Conservation (phyloP, 176 grass and related monocot genomes). For the Typha latifolia region DNA sequence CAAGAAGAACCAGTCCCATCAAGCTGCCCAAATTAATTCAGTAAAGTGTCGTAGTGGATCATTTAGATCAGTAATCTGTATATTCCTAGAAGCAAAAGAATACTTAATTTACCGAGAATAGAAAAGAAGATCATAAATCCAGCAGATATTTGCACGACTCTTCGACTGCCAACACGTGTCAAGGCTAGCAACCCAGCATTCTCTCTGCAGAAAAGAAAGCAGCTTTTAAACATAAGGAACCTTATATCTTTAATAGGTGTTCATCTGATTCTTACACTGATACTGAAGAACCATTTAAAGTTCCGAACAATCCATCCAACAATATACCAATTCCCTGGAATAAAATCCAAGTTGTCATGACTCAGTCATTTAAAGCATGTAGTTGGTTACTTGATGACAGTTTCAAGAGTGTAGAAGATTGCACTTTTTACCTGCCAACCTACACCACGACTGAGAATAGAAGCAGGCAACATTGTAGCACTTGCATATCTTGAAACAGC, state of each 20-base stretch:
- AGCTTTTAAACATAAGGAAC: slow-evolving; percentile 7
- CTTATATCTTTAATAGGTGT: not conserved
- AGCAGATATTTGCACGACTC: slow-evolving; percentile 94
- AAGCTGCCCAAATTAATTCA: no score
- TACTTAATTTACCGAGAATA: slow-evolving; percentile 52
- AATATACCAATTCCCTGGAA: slow-evolving; percentile 67
- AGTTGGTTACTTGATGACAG: not conserved
- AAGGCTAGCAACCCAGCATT: slow-evolving; percentile 75
- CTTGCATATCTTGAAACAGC: slow-evolving; percentile 77
- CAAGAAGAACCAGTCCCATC: not conserved
- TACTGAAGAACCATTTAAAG: slow-evolving; percentile 57
- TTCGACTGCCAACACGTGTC: slow-evolving; percentile 67
- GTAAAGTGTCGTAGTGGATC: not conserved
- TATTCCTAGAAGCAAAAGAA: not conserved
- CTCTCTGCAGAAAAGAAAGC: slow-evolving; percentile 41
- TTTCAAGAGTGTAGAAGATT: not conserved
- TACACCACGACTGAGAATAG: slow-evolving; percentile 75
- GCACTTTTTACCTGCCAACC: slow-evolving; percentile 64
- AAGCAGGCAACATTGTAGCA: slow-evolving; percentile 75
- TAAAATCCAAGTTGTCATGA: slow-evolving; percentile 4
- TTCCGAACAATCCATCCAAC: slow-evolving; percentile 77
- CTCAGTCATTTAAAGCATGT: not conserved
- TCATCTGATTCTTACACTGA: slow-evolving; percentile 46
- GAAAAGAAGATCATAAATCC: slow-evolving; percentile 99
- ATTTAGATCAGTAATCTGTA: not conserved